Base-by-base conservation (phyloP, 192 early-diverging fungal genomes). In the Allomyces arbusculus region DNA sequence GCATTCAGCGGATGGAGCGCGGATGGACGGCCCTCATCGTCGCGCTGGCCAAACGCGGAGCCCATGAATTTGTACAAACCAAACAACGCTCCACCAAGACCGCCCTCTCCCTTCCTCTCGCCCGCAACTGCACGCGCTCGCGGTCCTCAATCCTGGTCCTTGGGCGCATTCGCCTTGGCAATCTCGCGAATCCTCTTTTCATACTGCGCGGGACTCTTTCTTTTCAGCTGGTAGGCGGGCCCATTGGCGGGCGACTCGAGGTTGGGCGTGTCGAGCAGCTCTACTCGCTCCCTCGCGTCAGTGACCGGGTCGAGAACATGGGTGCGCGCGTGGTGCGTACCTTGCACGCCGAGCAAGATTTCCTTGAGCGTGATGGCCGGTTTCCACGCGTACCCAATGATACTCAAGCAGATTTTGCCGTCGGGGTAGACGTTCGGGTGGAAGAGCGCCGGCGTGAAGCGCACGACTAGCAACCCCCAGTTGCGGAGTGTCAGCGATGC, bases 371-470 rank as follows among this genome's bases (percentile, higher is more conserved):
- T 95, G 66, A 99, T 94, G 22, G 90, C 86, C 23, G 91, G 91
- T 72, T 92, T 92, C 91, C 91, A 94, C 19, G 95, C 92, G 62
- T 91, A 91, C 67, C 94, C 92, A 63, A 99, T 74, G 68, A 99
- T 99, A 1, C 91, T 94, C 61, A 99, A 76, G 65, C 95, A 99
- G n/a, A 99, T 91, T 1, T 92, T 96, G 66, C 95, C 95, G 7
- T 90, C 92, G 20, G 95, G 95, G 69, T 95, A 98, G 23, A 98
- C 85, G 70, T 99, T 99, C 3, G 94, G 94, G 71, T 91, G 89
- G 75, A 90, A 91, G n/a, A 90, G 79, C 44, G 86, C 80, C 20
- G 84, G 87, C 14, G 74, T 80, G 65, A 89, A 90, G 75, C 87
- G 83, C 70, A 78, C 79, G 16, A 20, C 50, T 58, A 58, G 4